Base-by-base conservation (phyloP, 805 yeast genomes). In the Candida pseudoglaebosa region DNA sequence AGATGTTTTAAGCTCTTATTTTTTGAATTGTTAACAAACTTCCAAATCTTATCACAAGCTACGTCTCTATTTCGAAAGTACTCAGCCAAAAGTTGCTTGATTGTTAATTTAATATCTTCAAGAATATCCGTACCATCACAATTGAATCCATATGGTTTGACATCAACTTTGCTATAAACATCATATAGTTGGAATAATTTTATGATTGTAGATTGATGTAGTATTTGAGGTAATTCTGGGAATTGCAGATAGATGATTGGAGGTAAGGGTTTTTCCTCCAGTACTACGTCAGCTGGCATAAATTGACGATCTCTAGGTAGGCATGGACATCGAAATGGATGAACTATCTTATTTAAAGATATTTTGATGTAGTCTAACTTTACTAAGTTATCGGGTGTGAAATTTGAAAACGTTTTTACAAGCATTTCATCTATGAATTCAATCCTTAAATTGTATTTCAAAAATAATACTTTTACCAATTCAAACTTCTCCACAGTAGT, bases 401-500 rank as follows among this genome's bases (percentile, higher is more conserved):
- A 45, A 15, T 35, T 24, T 7, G 28, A 20, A 15, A 44, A 41
- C 2, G 53, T 42, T n/a, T 39, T 28, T 4, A 29, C 22, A 19
- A 44, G 37, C 2, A 54, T 44, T 18, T 33, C 34, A 15, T 50
- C 42, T 2, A 37, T 36, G 18, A 38, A 36, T 12, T 41, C 33
- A 17, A 52, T 48, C 5, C 37, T 35, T 17, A 46, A 47, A 6
- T 39, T 21, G 34, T 47, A 50, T 10, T 24, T 29, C 9, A 9
- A 7, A 20, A 29, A 14, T 14, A 52, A 28, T 5, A n/a, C 16
- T 9, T 19, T 14, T 1, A 41, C 35, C 2, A 50, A 24, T n/a
- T 36, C 38, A 14, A 45, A 44, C 21, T 38, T 42, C 13, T 42
- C 28, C 10, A 10, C 22, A 2, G 47, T 24, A 17, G 37, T 30